Percentiles rank a stretch among this genome's conserved stretches.
Evolutionary conservation across 2,329 filamentous ascomycete genomes (phyloP).

Genomic region (Fusarium robinianum): DNA sequence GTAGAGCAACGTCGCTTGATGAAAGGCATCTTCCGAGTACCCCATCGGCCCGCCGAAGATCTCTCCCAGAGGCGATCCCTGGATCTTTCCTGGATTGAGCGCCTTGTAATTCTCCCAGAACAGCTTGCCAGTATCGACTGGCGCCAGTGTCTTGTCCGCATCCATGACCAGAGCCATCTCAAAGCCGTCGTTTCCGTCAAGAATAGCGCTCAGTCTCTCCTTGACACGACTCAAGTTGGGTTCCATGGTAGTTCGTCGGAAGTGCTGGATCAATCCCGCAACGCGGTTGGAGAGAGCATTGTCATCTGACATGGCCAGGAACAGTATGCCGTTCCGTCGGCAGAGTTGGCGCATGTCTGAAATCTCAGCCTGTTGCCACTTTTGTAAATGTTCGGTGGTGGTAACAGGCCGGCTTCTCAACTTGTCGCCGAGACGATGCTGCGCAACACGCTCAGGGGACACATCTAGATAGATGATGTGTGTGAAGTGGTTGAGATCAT

Average conservation of each 20-base stretch:
- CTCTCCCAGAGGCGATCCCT: conserved; percentile 41
- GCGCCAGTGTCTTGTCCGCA: conserved; percentile 59
- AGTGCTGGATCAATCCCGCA: conserved; percentile 14
- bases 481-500: conserved; percentile 54
- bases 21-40: conserved; percentile 60
- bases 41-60: conserved; percentile 53
- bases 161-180: conserved; percentile 60
- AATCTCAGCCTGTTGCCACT: conserved; percentile 56
- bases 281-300: conserved; percentile 1
- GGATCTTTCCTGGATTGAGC: neutral
- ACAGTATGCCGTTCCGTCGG: conserved; percentile 50
- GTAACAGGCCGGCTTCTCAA: conserved; percentile 40
- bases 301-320: conserved; percentile 40
- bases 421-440: conserved; percentile 46
- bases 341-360: conserved; percentile 50
- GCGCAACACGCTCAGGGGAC: conserved; percentile 41
- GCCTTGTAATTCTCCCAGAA: no score
- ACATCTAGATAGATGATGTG: conserved; percentile 63
- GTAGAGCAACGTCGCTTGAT: conserved; percentile 57
- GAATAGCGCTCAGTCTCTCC: conserved; percentile 40
- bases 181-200: conserved; percentile 32
- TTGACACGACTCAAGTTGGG: conserved; percentile 44
- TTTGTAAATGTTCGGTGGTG: conserved; percentile 45
- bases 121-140: conserved; percentile 52
- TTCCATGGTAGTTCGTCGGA: conserved; percentile 17